Evolutionary conservation across 208 protist species (phyloP), one percentile per base, ranked within the genome.

Genomic region (Acanthamoeba lugdunensis): DNA sequence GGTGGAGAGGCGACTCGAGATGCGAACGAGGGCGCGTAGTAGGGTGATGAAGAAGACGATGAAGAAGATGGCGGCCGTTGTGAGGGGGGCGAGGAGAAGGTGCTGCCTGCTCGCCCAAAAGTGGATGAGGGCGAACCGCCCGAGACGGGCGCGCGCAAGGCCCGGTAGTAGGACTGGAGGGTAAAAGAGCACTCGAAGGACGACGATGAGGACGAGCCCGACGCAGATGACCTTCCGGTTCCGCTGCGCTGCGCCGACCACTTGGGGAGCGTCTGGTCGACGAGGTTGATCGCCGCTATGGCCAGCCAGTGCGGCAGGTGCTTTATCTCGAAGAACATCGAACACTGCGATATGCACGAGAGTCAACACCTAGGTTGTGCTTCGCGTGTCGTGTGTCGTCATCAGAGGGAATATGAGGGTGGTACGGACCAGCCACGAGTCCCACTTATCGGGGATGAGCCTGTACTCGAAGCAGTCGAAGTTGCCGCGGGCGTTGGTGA

Each of bases 301-400:
- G 33, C 69, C 16, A 79, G 23, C 37, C 41, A 14, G 69, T 23
- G 69, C 37, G 69, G 69, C n/a, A 79, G 28, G 21, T 33, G n/a
- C 6, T 28, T 33, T 8, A 79, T 79, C 16, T 79, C 69, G 21
- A 79, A 79, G 69, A 79, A 79, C 69, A 79, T 30, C 69, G 69
- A 79, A 8, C 69, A 25, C 69, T 79, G 37, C 37, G 41, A 4
- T 45, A 33, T 25, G 28, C 65, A 73, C 7, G 23, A 18, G 65
- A 30, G 65, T 56, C 52, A 18, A 18, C 52, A 56, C 13, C 52
- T 14, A 16, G 4, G 41, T 9, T 45, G 41, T 45, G 56, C 56
- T 25, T 14, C 56, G 54, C 54, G 56, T 61, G 56, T 61, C 21
- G 56, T 14, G 9, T 14, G 9, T 8, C 1, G 4, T 61, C 54